These are phyloP conservation scores for Hypoxylon rubiginosum DNA, from an alignment of 2,329 filamentous ascomycete genomes.

Conservation along the genomic window DNA sequence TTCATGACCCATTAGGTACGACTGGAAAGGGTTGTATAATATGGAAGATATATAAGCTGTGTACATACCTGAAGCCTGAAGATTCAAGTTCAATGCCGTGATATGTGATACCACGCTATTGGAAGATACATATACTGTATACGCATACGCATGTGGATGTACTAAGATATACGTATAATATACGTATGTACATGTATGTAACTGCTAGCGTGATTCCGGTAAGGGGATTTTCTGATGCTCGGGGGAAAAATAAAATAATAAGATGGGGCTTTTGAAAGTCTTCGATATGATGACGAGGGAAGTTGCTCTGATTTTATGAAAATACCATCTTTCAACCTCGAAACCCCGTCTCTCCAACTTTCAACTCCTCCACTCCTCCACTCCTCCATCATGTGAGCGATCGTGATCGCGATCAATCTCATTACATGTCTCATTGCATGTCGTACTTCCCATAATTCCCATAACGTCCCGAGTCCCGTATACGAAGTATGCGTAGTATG, in stretches of 20 bases:
- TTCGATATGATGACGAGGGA: constrained; percentile 3
- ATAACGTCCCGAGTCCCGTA: neutral
- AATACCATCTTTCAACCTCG: neutral
- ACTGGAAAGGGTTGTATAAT: neutral
- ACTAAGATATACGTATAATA: neutral
- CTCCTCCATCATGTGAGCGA: neutral
- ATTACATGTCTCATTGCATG: neutral
- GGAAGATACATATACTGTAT: neutral
- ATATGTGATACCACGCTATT: neutral
- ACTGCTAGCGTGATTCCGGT: neutral
- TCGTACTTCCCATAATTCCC: neutral
- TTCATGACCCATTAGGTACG: neutral
- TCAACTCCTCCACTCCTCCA: too few species aligned
- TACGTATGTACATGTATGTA: neutral
- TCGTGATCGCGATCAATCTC: neutral
- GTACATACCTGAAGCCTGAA: constrained; percentile 2
- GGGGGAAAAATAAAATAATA: neutral
- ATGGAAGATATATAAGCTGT: constrained; percentile 15
- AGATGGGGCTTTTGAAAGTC: neutral
- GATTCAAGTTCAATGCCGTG: neutral
- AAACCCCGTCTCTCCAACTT: neutral
- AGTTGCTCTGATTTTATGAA: neutral
- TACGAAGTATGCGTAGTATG: too few species aligned
- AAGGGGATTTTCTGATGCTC: neutral
- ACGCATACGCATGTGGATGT: neutral